These are phyloP conservation scores for Beauveria pseudobassiana DNA, from an alignment of 2,329 filamentous ascomycete genomes.

Conservation along the genomic window DNA sequence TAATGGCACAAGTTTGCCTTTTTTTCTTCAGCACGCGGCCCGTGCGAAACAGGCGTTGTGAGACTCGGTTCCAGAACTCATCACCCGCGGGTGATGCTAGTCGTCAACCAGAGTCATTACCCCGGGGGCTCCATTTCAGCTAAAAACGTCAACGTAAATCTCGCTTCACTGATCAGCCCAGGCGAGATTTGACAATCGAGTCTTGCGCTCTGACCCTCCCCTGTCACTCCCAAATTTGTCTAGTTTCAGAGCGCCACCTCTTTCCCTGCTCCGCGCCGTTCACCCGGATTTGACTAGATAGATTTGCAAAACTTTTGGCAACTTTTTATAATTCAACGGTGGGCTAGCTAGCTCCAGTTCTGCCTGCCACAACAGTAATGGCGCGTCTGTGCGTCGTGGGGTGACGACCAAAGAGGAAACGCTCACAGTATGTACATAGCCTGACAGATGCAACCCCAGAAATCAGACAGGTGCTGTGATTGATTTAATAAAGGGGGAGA, in stretches of 20 bases:
- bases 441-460: slow-evolving; percentile 2
- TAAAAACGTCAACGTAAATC: neutral
- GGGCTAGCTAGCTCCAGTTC: neutral
- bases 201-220: neutral
- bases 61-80: neutral
- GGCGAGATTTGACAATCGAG: neutral
- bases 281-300: neutral
- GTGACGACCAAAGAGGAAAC: neutral
- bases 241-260: neutral
- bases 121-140: neutral
- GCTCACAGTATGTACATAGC: neutral
- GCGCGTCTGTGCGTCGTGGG: slow-evolving; percentile 5
- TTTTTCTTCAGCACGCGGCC: slow-evolving; percentile 2
- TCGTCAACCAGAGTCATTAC: neutral
- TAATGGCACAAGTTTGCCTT: neutral
- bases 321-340: neutral
- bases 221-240: neutral
- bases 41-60: neutral
- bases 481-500: neutral
- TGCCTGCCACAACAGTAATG: neutral
- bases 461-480: neutral
- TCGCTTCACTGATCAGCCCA: neutral
- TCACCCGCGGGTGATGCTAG: neutral
- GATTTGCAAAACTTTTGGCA: neutral
- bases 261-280: neutral